Base-by-base conservation (phyloP, 306 rosid species). In the Bauhinia variegata region DNA sequence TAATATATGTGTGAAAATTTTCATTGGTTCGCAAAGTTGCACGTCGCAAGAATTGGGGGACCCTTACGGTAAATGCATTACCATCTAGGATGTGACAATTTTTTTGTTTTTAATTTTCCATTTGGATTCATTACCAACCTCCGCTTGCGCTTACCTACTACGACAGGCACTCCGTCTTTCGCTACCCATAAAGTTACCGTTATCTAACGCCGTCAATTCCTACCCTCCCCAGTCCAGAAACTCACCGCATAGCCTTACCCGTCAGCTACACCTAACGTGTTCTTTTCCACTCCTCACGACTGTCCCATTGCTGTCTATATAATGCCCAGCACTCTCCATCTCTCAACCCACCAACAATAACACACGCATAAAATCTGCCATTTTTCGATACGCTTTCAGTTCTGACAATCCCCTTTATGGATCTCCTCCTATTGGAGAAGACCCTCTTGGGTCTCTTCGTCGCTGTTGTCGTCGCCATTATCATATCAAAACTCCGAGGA, bases 341-440 rank as follows among this genome's bases (percentile, higher is more conserved):
- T 41, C 47, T 41, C 47, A 41, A 11, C 47, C 47, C 10, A 41
- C 47, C n/a, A 2, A 1, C 41, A 4, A 3, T 6, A 5, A 6
- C 48, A 11, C 11, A 42, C 11, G 1, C 4, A 14, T 4, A 11
- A 42, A 42, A 12, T 11, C 14, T 2, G 8, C 48, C 48, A 42
- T 42, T 47, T 47, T 8, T 9, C 9, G 5, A 0, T 5, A 14
- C 52, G 7, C 12, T n/a, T 4, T 19, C 3, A 52, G 12, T 4
- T 17, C 57, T 9, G 6, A 12, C 71, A 4, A 19, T 2, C 2
- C 19, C 9, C 44, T 33, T 33, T 48, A 87, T 92, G 96, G 97
- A 92, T 79, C 88, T 89, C 65, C 90, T 85, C 65, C 90, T 92
- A 4, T 3, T 92, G 72, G 97, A 92, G 80, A 92, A 87, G 84